A percentile compares a stretch with the other conserved stretches of the same genome.
These are phyloP conservation scores for Puccinia horiana DNA, from an alignment of 1,284 basidiomycete genomes.

Conservation along the genomic window DNA sequence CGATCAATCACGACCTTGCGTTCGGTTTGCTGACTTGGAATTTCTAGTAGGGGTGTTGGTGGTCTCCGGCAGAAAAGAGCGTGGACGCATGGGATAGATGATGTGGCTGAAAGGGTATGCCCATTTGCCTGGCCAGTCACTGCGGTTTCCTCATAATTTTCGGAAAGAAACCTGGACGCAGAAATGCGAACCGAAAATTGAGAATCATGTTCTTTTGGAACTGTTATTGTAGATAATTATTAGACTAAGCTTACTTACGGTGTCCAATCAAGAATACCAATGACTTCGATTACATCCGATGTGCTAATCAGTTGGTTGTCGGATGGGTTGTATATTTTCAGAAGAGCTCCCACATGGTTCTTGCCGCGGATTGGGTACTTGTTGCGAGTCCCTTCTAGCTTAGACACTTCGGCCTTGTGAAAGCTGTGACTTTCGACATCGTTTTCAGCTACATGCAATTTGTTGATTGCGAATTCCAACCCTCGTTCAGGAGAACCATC, in stretches of 20 bases:
- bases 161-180: neutral
- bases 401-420: slow-evolving; percentile 20
- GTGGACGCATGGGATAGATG: slow-evolving; percentile 39
- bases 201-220: neutral
- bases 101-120: neutral
- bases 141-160: neutral
- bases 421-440: neutral
- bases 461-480: slow-evolving; percentile 16
- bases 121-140: neutral
- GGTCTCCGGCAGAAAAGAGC: slow-evolving; percentile 32
- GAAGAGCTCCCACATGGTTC: slow-evolving; percentile 33
- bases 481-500: slow-evolving; percentile 39
- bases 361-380: slow-evolving; percentile 33
- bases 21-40: neutral
- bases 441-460: neutral
- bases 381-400: slow-evolving; percentile 20
- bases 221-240: neutral
- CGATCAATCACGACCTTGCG: neutral
- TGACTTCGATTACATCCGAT: slow-evolving; percentile 27
- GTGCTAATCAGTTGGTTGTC: slow-evolving; percentile 25
- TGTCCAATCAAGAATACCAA: slow-evolving; percentile 47
- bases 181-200: neutral
- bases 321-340: slow-evolving; percentile 31
- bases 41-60: neutral
- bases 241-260: slow-evolving; percentile 17